phyloP scores from a whole-genome alignment of 2,329 filamentous ascomycete species.

The Fusarium newnesense region DNA sequence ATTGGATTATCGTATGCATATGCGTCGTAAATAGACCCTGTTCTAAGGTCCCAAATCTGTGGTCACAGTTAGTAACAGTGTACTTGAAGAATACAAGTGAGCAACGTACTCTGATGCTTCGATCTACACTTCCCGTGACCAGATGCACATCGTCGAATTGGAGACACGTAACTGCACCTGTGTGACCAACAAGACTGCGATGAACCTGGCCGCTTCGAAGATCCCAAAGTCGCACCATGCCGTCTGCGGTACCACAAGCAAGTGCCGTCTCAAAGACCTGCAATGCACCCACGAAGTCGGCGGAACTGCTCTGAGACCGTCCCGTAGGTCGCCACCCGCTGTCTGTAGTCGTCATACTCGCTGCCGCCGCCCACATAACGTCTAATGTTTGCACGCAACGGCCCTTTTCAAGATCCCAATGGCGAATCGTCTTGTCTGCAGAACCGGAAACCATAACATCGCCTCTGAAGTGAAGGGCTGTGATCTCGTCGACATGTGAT shows the following conservation, averaged over 20 bases:
- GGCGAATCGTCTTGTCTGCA: conserved; percentile 94
- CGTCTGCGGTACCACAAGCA: conserved; percentile 95
- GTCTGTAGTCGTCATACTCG: conserved; percentile 70
- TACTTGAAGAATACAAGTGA: background rate
- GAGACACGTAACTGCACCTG: conserved; percentile 90
- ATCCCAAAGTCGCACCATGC: conserved; percentile 98
- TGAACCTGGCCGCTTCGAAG: conserved; percentile 96
- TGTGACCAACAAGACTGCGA: conserved; percentile 93
- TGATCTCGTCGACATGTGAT: conserved; percentile 93
- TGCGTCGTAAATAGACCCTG: conserved; percentile 93
- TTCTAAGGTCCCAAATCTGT: conserved; percentile 99
- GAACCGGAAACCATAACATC: conserved; percentile 94
- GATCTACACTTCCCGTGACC: conserved; percentile 90
- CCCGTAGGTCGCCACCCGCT: conserved; percentile 78
- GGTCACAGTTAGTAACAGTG: conserved; percentile 35
- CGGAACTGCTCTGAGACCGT: conserved; percentile 70
- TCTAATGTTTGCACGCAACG: conserved; percentile 97
- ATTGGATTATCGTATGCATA: conserved; percentile 94
- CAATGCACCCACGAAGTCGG: conserved; percentile 93
- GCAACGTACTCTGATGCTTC: conserved; percentile 89
- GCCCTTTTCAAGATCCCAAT: conserved; percentile 98
- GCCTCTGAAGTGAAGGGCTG: conserved; percentile 88
- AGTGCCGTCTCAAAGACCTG: conserved; percentile 97
- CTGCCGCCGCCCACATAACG: conserved; percentile 95
- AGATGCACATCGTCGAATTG: conserved; percentile 97